Evolutionary conservation across 345 rosid species (phyloP), one percentile per base, ranked within the genome.

Genomic region (Eucalyptus pauciflora): DNA sequence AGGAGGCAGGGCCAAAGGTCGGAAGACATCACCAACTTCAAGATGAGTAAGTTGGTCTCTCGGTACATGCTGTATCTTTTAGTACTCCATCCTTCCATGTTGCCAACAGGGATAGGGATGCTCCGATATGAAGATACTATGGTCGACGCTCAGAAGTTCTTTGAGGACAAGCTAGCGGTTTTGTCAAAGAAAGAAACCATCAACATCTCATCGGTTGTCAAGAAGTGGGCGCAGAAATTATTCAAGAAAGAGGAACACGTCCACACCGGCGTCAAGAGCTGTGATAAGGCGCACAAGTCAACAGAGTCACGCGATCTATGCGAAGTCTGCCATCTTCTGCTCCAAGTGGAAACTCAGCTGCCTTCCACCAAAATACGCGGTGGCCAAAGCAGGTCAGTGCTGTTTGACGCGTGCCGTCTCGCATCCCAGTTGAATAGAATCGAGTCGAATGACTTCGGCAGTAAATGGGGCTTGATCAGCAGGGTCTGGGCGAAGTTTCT

Each of bases 351-450:
- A 48, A 88, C 89, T 3, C 62, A 20, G 37, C 87, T 88, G 52
- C 88, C 86, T 6, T 87, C 91, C 1, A 20, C 33, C 8, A 87
- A 62, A 50, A 88, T 90, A 18, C 88, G 91, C 46, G 91, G 87
- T 10, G 91, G 87, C 25, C 88, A 91, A 31, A 88, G 94, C 89
- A 91, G 90, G 80, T 91, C 92, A 9, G 91, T 93, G 45, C 17
- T 91, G 81, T 90, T 93, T 20, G 92, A 92, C 0, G 93, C 80
- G 3, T 91, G 92, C 86, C 56, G 48, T 89, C 86, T 91, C 18
- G 90, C 92, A 12, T 91, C 69, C 24, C 64, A 85, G 15, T 43
- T 92, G 86, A 58, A 56, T 1, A 24, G 48, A 2, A 37, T 45
- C n/a, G 79, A 67, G 79, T 8, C 43, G 13, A 4, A 3, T 4